Evolutionary conservation across 768 basidiomycete genomes (phyloP), one percentile per base, ranked within the genome.

Genomic region (Hericium erinaceus): DNA sequence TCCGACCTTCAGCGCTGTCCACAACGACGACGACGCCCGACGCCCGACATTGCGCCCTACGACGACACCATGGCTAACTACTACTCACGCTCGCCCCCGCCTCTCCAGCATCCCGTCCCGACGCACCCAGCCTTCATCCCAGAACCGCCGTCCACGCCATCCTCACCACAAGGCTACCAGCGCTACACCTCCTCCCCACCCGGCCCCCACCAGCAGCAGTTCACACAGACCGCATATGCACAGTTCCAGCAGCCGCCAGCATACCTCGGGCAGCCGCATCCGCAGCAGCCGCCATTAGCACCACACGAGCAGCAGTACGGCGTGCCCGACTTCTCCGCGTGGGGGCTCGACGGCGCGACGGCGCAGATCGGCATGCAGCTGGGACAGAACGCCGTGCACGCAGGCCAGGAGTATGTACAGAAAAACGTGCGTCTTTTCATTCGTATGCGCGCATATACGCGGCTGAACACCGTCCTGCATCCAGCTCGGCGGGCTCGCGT

Each of bases 291-390:
- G 41, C 16, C 41, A 18, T 18, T 18, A 46, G 48, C 46, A 55
- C 63, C 68, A 74, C 63, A 38, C 69, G 69, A 3, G 60, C 68
- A 46, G 44, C 44, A 46, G 13, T 69, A 62, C n/a, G 37, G 10
- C 18, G 39, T 58, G 18, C 55, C 75, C 9, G 74, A 85, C 66
- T 87, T 87, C 62, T 77, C 77, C 10, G 84, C 85, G 13, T 91
- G 88, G 88, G 89, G 90, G 0, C 79, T 98, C 72, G 87, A 97
- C 70, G 91, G 91, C 65, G 84, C 92, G 10, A 98, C 97, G 2
- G 91, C 97, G 0, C 89, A 95, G 69, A 86, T 99, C 67, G 92
- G 95, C 20, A 91, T 98, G 82, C 95, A 98, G 69, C 82, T 98
- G 33, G 95, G 95, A 3, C 84, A 85, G 61, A 90, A 82, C 59